Conservation (phyloP, 2,329 filamentous ascomycete genomes). For the Fusarium haematococcum region DNA sequence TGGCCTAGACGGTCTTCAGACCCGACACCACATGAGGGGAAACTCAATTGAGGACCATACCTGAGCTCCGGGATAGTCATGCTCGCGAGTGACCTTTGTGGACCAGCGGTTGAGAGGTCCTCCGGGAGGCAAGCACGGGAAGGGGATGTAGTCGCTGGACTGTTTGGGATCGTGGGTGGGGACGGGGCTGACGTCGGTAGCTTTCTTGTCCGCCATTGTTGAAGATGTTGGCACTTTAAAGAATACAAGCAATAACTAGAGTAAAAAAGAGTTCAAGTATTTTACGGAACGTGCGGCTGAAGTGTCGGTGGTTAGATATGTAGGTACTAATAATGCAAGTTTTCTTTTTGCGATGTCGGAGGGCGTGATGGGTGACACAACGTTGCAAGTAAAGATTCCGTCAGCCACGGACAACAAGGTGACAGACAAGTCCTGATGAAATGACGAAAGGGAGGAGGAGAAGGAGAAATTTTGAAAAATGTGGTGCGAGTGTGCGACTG, state of each 20-base stretch:
- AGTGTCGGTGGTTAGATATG: not conserved
- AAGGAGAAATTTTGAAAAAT: constrained; percentile 2
- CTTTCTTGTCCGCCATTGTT: constrained; percentile 44
- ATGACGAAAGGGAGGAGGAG: constrained; percentile 23
- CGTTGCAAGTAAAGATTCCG: not conserved
- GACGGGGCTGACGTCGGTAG: constrained; percentile 20
- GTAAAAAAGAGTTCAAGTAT: not conserved
- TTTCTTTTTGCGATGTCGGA: not conserved
- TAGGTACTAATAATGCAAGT: not conserved
- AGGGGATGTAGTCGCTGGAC: constrained; percentile 65
- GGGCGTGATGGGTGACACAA: not conserved
- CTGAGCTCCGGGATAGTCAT: constrained; percentile 94
- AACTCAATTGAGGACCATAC: constrained; percentile 55
- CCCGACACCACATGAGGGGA: not conserved
- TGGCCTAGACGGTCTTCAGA: constrained; percentile 68
- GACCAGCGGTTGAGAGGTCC: constrained; percentile 85
- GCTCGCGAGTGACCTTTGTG: constrained; percentile 80
- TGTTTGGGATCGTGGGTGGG: constrained; percentile 57
- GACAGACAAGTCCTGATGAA: not conserved
- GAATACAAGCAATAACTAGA: too few relatives aligned
- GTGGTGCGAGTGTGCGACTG: constrained; percentile 5
- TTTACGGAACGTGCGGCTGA: not conserved
- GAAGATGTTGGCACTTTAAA: not conserved
- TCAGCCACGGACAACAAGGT: constrained; percentile 20
- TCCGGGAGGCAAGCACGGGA: constrained; percentile 63